phyloP scores from a whole-genome alignment of 345 rosid species.

The Hypericum perforatum region DNA sequence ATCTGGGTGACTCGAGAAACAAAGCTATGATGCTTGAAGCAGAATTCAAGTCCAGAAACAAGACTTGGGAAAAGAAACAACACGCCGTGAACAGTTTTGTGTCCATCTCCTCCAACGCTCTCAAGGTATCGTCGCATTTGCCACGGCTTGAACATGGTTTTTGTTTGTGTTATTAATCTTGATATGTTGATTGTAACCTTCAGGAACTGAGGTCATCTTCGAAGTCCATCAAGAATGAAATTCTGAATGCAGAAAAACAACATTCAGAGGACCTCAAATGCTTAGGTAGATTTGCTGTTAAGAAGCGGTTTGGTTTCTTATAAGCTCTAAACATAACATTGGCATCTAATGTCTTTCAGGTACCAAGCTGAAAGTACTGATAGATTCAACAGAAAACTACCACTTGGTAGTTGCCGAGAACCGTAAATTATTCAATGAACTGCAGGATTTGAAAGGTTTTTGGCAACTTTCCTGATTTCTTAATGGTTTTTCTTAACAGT shows the following conservation, averaged over 20 bases:
- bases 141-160: not conserved
- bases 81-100: slow-evolving; percentile 26
- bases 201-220: slow-evolving; percentile 60
- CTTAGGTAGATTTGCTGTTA: slow-evolving; percentile 36
- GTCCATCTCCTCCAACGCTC: slow-evolving; percentile 39
- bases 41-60: slow-evolving; percentile 26
- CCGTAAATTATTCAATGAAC: slow-evolving; percentile 68
- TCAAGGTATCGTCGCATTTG: slow-evolving; percentile 34
- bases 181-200: slow-evolving; percentile 11
- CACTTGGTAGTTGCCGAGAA: slow-evolving; percentile 71
- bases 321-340: slow-evolving; percentile 4
- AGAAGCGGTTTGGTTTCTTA: slow-evolving; percentile 3
- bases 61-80: slow-evolving; percentile 50
- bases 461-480: not conserved
- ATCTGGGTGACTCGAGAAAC: slow-evolving; percentile 29
- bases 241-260: slow-evolving; percentile 33
- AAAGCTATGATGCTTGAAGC: slow-evolving; percentile 32
- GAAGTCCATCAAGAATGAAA: slow-evolving; percentile 55
- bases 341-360: slow-evolving; percentile 33
- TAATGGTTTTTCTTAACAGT: not conserved
- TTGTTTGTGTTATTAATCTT: slow-evolving; percentile 5
- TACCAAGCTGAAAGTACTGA: slow-evolving; percentile 36
- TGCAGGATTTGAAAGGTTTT: slow-evolving; percentile 87
- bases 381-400: slow-evolving; percentile 60
- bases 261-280: slow-evolving; percentile 42